Evolutionary conservation across 2,329 filamentous ascomycete species (phyloP).

Genomic region (Myriosclerotinia scirpicola): DNA sequence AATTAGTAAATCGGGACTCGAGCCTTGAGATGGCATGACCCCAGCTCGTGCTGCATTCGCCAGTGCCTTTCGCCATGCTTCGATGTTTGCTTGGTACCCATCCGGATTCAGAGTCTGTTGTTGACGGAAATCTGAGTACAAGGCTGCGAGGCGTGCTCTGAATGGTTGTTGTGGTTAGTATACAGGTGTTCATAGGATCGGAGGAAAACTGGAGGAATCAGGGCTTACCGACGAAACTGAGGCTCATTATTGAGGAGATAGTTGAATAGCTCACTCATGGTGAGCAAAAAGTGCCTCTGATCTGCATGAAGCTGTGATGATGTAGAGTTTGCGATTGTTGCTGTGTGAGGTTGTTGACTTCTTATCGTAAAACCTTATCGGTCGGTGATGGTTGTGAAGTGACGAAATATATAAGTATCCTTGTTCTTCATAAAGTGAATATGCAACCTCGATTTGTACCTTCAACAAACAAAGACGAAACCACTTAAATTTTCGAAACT

Average conservation of each 20-base stretch:
- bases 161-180: slow-evolving; percentile 15
- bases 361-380: slow-evolving; percentile 28
- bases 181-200: slow-evolving; percentile 11
- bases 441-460: slow-evolving; percentile 7
- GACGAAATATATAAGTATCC: slow-evolving; percentile 16
- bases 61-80: slow-evolving; percentile 76
- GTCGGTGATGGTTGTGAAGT: slow-evolving; percentile 20
- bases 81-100: slow-evolving; percentile 77
- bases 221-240: slow-evolving; percentile 57
- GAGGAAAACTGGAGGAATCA: background rate
- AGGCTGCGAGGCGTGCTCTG: slow-evolving; percentile 75
- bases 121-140: slow-evolving; percentile 82
- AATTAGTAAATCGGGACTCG: slow-evolving; percentile 51
- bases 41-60: slow-evolving; percentile 67
- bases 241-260: slow-evolving; percentile 62
- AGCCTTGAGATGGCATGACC: slow-evolving; percentile 44
- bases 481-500: background rate
- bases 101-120: slow-evolving; percentile 79
- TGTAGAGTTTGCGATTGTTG: slow-evolving; percentile 10
- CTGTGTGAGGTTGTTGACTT: slow-evolving; percentile 22
- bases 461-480: slow-evolving; percentile 2
- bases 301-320: slow-evolving; percentile 16
- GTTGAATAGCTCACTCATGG: slow-evolving; percentile 66
- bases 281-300: slow-evolving; percentile 22
- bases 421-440: background rate